Base-by-base conservation (phyloP, 2,329 filamentous ascomycete genomes). In the Biscogniauxia mediterranea region DNA sequence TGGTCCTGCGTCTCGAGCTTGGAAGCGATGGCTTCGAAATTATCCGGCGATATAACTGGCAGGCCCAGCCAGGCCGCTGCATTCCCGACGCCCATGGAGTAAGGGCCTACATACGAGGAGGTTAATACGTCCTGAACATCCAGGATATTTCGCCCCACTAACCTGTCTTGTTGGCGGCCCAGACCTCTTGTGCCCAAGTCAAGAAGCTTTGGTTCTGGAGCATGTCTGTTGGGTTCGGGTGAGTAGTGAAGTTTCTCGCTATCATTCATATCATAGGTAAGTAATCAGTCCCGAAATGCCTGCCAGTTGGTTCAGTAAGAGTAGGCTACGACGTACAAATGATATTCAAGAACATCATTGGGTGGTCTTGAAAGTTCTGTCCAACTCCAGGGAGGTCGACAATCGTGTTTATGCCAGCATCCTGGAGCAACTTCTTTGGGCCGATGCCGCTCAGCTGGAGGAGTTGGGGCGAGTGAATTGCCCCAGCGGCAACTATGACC, bases 321-420 rank as follows among this genome's bases (percentile, higher is more conserved):
- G 26, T 28, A 28, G 26, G 26, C 8, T 7, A 17, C 3, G 25
- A 66, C 71, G 67, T 63, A 74, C 72, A 62, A 8, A 58, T 53
- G 54, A 74, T 66, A 21, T 59, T 64, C 38, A 69, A 68, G 19
- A 70, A 64, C 6, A 74, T 62, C 66, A 70, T 76, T 11, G 72
- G 69, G 57, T 83, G 80, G 63, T 83, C 81, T 61, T 82, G 80
- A 60, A 82, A 79, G 61, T 82, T 80, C 56, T 79, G 74, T 4
- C 81, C 81, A 3, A 84, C 81, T 2, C 78, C 78, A 4, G 78
- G 76, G 17, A 82, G 72, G 54, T 81, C 75, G 42, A 81, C 72
- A 5, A 77, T 60, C 1, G 73, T 71, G 7, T 76, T 70, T 26
- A 84, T 78, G 1, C 77, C 78, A 6, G 76, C 75, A 9, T 72